Evolutionary conservation across 169 alveolate genomes (phyloP).

Genomic region (Plasmodium adleri): DNA sequence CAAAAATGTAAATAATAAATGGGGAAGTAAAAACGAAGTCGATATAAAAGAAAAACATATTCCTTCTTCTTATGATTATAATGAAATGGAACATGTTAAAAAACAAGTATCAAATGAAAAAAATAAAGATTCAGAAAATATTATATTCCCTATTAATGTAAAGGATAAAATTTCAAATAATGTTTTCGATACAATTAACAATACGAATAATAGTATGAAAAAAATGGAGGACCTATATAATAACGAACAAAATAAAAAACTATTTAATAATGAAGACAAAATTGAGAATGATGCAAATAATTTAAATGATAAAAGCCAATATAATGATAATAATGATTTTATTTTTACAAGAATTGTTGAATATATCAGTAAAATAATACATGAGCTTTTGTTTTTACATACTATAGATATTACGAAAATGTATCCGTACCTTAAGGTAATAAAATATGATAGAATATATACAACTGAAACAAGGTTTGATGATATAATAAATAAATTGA

Average conservation of each 20-base stretch:
- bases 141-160: neutral
- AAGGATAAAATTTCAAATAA: neutral
- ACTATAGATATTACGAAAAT: slow-evolving; percentile 68
- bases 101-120: neutral
- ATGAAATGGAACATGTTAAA: neutral
- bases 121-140: too few species aligned
- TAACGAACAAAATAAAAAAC: neutral
- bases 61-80: neutral
- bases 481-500: slow-evolving; percentile 16
- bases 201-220: neutral
- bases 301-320: neutral
- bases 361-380: slow-evolving; percentile 74
- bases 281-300: too few species aligned
- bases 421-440: slow-evolving; percentile 38
- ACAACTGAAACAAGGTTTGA: slow-evolving; percentile 17
- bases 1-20: neutral
- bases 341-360: slow-evolving; percentile 59
- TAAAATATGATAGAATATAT: slow-evolving; percentile 72
- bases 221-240: neutral
- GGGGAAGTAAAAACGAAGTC: neutral
- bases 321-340: slow-evolving; percentile 16
- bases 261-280: neutral
- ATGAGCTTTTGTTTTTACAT: slow-evolving; percentile 66
- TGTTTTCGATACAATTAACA: neutral
- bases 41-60: neutral